Percentiles rank a stretch among this genome's conserved stretches.
Conservation (phyloP, 1,139 yeast species). For the Geotrichum reessii region DNA sequence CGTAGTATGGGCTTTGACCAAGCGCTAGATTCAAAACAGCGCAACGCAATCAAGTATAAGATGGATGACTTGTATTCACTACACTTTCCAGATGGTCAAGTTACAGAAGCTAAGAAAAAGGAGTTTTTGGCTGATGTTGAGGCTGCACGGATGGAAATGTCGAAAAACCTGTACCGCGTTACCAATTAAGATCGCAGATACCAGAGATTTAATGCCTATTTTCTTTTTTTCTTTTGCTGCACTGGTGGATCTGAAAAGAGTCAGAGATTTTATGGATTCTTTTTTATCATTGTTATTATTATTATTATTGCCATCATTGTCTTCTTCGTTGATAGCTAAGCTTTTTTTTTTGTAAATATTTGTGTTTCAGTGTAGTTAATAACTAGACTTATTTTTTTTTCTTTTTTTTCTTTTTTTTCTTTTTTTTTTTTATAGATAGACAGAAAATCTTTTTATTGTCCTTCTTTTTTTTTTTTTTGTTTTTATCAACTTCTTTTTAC, state of each 20-base stretch:
- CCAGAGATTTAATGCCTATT: background rate
- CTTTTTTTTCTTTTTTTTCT: background rate
- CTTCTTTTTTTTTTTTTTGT: background rate
- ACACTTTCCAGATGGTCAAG: slow-evolving; percentile 29
- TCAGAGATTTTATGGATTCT: background rate
- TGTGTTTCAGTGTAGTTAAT: background rate
- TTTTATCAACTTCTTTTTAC: background rate
- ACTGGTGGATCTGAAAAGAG: background rate
- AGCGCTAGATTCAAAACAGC: slow-evolving; percentile 28
- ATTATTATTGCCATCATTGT: background rate
- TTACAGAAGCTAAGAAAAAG: slow-evolving; percentile 25
- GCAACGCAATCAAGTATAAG: slow-evolving; percentile 28
- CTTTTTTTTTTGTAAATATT: background rate
- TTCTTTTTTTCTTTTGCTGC: background rate
- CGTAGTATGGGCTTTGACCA: slow-evolving; percentile 32
- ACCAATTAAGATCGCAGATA: background rate
- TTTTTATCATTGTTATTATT: too few relatives aligned
- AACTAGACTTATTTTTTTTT: background rate
- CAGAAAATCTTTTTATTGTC: background rate
- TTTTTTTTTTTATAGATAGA: background rate
- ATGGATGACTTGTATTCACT: slow-evolving; percentile 37
- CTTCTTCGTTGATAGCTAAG: background rate
- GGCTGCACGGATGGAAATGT: slow-evolving; percentile 15
- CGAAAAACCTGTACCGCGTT: slow-evolving; percentile 14
- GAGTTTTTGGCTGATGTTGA: slow-evolving; percentile 25